Conservation (phyloP, 2,329 filamentous ascomycete species). For the Clonostachys solani region DNA sequence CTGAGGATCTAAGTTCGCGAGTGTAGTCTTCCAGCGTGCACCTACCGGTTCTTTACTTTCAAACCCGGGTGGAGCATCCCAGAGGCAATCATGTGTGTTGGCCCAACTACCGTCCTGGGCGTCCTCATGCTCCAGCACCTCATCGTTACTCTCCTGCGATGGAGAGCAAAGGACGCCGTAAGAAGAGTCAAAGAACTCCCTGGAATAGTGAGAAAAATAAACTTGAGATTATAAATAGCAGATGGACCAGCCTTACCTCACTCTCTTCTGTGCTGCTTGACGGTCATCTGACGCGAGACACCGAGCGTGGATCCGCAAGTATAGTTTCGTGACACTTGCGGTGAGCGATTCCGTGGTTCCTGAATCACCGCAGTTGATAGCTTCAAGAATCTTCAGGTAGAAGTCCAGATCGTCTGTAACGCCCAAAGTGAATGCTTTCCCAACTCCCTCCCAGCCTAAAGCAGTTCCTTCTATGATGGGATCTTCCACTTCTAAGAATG, state of each 20-base stretch:
- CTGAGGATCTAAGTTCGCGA: background rate
- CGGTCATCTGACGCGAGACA: background rate
- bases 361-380: background rate
- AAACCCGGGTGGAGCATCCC: background rate
- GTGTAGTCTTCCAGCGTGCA: background rate
- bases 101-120: no score
- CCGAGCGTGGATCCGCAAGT: background rate
- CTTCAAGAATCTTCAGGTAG: background rate
- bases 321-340: background rate
- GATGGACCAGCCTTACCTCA: no score
- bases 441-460: background rate
- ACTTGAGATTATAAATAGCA: no score
- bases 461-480: no score
- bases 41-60: background rate
- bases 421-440: background rate
- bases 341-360: background rate
- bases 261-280: background rate
- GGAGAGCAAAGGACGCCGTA: no score
- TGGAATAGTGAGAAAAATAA: no score
- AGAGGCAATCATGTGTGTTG: no score
- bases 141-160: no score
- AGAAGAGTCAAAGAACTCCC: no score
- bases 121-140: no score
- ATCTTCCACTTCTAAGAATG: no score
- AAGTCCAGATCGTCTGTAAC: background rate